Evolutionary conservation across 768 basidiomycete species (phyloP), one percentile per base, ranked within the genome.

Genomic region (Trichaptum fuscoviolaceum): DNA sequence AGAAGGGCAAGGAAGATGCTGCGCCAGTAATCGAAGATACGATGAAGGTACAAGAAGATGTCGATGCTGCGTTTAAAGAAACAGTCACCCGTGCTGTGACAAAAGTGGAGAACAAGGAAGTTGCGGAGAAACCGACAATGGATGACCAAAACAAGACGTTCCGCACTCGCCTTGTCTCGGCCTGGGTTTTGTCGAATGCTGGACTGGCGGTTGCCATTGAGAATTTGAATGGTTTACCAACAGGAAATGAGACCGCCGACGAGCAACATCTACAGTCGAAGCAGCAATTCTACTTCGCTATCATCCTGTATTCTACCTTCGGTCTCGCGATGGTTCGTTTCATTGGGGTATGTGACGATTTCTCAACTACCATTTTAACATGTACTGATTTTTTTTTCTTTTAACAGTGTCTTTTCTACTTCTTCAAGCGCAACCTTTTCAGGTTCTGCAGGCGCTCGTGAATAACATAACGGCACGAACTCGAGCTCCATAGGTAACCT

Each of bases 141-240:
- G 93, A 96, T 74, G 93, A 96, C 73, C 82, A 89, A 77, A 95
- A 95, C 80, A 91, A 88, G 79, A 95, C 94, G 15, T 96, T 96
- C 90, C 87, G 93, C 66, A 95, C 94, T 1, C 89, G 93, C 62
- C 82, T 95, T 25, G 92, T 95, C 58, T 86, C 89, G 15, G 80
- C 84, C 64, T 94, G 93, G 93, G 90, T 94, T 86, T 77, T 91
- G 62, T 69, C 76, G 12, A 94, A 94, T 71, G 91, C 90, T 36
- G 79, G 71, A 6, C 77, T 94, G 24, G 87, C 90, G 3, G 82
- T 94, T 65, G 85, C 89, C 35, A 91, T 94, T 65, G 87, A 90
- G 76, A 92, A 86, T 69, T 79, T 90, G 69, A 90, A 88, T 69
- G 89, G 91, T 30, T 73, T 91, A n/a, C 65, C 71, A 42, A 81